Evolutionary conservation across 805 yeast species (phyloP).

Genomic region (Nakazawaea wyomingensis): DNA sequence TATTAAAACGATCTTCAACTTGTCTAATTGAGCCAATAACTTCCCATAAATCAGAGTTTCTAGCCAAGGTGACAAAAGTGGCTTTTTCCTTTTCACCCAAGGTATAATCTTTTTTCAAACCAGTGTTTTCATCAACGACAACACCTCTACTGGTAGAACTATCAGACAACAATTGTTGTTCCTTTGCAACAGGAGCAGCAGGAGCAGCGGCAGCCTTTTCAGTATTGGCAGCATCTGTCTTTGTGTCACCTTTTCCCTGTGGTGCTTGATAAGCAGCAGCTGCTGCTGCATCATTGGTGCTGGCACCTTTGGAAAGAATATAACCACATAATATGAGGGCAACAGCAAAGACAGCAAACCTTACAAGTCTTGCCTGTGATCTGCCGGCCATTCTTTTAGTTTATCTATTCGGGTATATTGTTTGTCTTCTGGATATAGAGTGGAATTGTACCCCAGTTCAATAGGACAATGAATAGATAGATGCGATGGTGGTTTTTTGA

Average conservation of each 20-base stretch:
- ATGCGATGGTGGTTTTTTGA: too few species aligned
- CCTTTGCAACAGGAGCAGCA: conserved; percentile 8
- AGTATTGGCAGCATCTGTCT: conserved; percentile 4
- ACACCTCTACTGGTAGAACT: conserved; percentile 8
- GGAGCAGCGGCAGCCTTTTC: conserved; percentile 14
- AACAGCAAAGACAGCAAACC: conserved; percentile 43
- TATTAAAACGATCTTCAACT: conserved; percentile 87
- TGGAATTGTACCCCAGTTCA: too few species aligned
- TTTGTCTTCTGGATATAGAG: too few species aligned
- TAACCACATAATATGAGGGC: conserved; percentile 42
- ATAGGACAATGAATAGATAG: too few species aligned
- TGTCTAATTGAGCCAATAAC: conserved; percentile 63
- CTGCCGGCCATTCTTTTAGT: conserved; percentile 30
- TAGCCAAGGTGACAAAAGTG: conserved; percentile 74
- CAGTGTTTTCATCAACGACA: conserved; percentile 6
- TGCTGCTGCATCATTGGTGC: too few species aligned
- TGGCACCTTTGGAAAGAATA: conserved; percentile 42
- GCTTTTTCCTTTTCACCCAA: conserved; percentile 46
- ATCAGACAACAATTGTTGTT: background rate
- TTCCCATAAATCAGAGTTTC: conserved; percentile 66
- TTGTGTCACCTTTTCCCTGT: conserved; percentile 4
- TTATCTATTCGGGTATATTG: too few species aligned
- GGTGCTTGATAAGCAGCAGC: conserved; percentile 10
- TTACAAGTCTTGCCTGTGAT: conserved; percentile 41
- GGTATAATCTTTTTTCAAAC: conserved; percentile 12